phyloP scores from a whole-genome alignment of 345 rosid species.

The Cardiospermum halicacabum region DNA sequence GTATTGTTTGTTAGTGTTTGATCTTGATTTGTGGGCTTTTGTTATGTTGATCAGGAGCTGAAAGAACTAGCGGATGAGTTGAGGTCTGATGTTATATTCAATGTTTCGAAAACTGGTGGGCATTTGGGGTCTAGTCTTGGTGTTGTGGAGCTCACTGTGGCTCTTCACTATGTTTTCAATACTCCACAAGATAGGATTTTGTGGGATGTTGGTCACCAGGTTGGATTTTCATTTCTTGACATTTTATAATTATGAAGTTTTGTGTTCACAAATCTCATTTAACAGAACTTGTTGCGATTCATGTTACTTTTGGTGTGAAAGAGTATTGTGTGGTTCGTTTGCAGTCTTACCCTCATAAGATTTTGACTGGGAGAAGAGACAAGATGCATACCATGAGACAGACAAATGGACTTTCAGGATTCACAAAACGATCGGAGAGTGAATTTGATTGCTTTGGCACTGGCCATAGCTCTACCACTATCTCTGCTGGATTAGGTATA shows the following conservation, averaged over 20 bases:
- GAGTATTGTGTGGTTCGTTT: constrained; percentile 6
- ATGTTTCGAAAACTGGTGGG: constrained; percentile 92
- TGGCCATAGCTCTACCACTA: constrained; percentile 91
- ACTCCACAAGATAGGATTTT: constrained; percentile 83
- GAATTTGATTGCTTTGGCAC: constrained; percentile 93
- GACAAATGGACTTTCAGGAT: constrained; percentile 85
- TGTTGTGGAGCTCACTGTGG: constrained; percentile 96
- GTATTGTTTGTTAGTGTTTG: not conserved
- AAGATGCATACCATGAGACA: constrained; percentile 89
- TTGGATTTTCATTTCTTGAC: constrained; percentile 10
- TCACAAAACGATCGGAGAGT: constrained; percentile 86
- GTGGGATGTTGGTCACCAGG: constrained; percentile 99
- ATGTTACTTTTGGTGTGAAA: not conserved
- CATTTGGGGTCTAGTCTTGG: constrained; percentile 97
- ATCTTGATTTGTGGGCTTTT: not conserved
- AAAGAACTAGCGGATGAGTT: constrained; percentile 83
- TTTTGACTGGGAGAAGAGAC: constrained; percentile 90
- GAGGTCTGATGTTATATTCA: constrained; percentile 87
- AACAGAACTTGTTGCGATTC: not conserved
- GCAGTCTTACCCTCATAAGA: constrained; percentile 94
- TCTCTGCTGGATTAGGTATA: constrained; percentile 92
- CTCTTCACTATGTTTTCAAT: constrained; percentile 92
- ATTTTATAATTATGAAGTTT: not conserved
- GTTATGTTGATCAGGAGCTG: constrained; percentile 49
- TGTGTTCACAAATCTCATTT: not conserved